Percentiles rank a stretch among this genome's conserved stretches.
phyloP scores from a whole-genome alignment of 2,329 filamentous ascomycete genomes.

The Ceratocystis colombiana region DNA sequence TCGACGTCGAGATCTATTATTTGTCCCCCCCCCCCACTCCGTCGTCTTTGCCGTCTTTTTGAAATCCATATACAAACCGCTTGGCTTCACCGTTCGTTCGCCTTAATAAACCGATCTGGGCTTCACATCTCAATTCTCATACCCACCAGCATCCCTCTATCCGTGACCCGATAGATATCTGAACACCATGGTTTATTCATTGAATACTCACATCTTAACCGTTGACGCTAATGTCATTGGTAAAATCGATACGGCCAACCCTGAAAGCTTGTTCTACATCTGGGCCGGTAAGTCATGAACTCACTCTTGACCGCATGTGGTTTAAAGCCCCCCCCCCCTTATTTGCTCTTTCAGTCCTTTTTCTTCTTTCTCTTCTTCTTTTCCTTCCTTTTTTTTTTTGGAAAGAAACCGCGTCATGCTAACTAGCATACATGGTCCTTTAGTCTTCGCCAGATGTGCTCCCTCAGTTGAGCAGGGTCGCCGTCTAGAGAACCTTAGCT shows the following conservation, averaged over 20 bases:
- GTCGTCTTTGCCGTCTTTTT: slow-evolving; percentile 13
- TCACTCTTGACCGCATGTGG: not conserved
- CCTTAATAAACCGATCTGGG: not conserved
- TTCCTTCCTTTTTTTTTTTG: not conserved
- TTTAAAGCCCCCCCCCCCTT: not conserved
- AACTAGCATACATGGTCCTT: not conserved
- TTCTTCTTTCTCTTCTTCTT: not conserved
- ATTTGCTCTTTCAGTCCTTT: not conserved
- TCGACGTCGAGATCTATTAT: slow-evolving; percentile 20
- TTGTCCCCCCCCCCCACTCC: not conserved
- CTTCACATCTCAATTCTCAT: slow-evolving; percentile 24
- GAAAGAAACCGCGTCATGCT: not conserved
- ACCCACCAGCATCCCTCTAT: slow-evolving; percentile 25
- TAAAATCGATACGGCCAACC: slow-evolving; percentile 86
- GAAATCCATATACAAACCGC: slow-evolving; percentile 21
- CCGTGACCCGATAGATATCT: slow-evolving; percentile 31
- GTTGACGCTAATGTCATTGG: slow-evolving; percentile 87
- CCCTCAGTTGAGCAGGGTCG: slow-evolving; percentile 89
- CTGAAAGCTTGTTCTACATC: slow-evolving; percentile 90
- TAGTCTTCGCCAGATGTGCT: slow-evolving; percentile 89
- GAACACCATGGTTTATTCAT: slow-evolving; percentile 65
- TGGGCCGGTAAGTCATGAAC: slow-evolving; percentile 67
- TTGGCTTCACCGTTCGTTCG: slow-evolving; percentile 12
- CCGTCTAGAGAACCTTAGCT: slow-evolving; percentile 87
- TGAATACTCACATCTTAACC: slow-evolving; percentile 77